Conservation (phyloP, 2,329 filamentous ascomycete species). For the Periconia sp. region DNA sequence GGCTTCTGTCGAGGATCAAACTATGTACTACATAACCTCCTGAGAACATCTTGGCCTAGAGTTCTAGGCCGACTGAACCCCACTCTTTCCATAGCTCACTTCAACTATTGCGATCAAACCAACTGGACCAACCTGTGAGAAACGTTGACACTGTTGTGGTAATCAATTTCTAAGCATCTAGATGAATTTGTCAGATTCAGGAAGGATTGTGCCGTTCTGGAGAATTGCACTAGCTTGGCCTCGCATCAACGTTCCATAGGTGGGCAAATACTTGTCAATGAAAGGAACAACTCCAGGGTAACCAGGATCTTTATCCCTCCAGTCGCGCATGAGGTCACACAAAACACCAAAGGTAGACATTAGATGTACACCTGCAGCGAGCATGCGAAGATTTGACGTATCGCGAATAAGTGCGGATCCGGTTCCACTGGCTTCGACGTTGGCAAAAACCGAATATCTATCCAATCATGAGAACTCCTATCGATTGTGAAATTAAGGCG, state of each 20-base stretch:
- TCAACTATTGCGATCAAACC: too few relatives aligned
- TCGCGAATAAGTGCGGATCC: conserved; percentile 63
- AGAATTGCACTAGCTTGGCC: conserved; percentile 61
- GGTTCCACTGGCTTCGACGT: conserved; percentile 71
- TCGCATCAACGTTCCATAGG: conserved; percentile 65
- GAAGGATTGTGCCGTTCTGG: conserved; percentile 59
- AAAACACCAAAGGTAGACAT: conserved; percentile 64
- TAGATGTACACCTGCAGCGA: conserved; percentile 65
- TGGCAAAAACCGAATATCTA: conserved; percentile 62
- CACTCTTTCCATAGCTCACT: too few relatives aligned
- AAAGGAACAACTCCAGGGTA: conserved; percentile 61
- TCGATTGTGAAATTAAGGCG: not conserved
- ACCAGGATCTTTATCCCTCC: conserved; percentile 56
- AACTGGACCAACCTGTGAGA: too few relatives aligned
- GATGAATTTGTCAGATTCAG: conserved; percentile 53
- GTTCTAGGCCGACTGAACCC: too few relatives aligned
- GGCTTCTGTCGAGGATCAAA: too few relatives aligned
- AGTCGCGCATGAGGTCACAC: conserved; percentile 71
- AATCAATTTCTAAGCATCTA: not conserved
- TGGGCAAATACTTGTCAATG: conserved; percentile 65
- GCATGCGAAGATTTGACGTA: conserved; percentile 68
- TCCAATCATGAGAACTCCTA: not conserved
- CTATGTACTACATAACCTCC: too few relatives aligned
- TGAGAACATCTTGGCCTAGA: too few relatives aligned
- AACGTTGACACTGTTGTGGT: too few relatives aligned